Evolutionary conservation across 2,329 filamentous ascomycete species (phyloP).

Genomic region (Curvularia lunata): DNA sequence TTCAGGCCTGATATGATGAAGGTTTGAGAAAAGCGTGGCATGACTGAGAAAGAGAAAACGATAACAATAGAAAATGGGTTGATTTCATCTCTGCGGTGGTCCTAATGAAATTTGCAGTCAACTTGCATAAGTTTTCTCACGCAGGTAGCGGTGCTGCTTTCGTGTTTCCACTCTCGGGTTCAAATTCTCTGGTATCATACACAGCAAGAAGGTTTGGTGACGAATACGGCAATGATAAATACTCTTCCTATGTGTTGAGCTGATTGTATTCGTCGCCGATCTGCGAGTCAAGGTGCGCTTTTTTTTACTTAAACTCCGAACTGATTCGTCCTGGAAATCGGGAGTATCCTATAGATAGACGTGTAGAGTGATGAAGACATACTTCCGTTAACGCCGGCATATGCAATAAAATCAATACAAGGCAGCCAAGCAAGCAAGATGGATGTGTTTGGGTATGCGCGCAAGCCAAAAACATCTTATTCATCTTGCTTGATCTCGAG

Average conservation of each 20-base stretch:
- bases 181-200: neutral
- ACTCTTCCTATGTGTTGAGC: neutral
- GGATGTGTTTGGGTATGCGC: neutral
- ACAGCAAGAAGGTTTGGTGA: neutral
- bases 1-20: neutral
- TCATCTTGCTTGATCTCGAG: constrained; percentile 46
- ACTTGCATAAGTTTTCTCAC: too few species aligned
- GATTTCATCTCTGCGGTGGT: neutral
- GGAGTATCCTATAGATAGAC: neutral
- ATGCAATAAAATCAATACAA: neutral
- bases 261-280: neutral
- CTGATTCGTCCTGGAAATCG: neutral
- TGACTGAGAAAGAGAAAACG: neutral
- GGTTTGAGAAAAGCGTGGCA: neutral
- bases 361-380: neutral
- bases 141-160: neutral
- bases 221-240: neutral
- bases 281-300: neutral
- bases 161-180: neutral
- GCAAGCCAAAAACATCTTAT: constrained; percentile 11
- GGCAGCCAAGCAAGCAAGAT: neutral
- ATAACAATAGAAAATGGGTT: neutral
- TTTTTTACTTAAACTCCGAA: neutral
- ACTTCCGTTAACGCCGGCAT: constrained; percentile 2
- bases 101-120: neutral